Conservation (phyloP, 768 basidiomycete genomes). For the Coprinopsis marcescibilis region DNA sequence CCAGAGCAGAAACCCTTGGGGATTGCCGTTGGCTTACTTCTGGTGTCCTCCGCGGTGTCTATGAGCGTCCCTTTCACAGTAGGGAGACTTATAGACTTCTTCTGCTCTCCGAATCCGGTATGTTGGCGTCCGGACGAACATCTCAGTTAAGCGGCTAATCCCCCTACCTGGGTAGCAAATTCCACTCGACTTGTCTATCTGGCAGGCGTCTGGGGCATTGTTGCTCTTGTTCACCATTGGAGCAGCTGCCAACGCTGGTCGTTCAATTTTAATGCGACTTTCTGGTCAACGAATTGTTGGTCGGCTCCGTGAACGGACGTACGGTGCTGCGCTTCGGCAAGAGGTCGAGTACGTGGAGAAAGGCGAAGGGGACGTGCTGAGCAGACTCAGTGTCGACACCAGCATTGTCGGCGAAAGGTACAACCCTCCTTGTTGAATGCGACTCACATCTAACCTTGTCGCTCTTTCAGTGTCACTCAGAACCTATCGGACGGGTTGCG, state of each 20-base stretch:
- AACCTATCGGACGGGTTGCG: constrained; percentile 78
- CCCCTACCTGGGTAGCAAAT: constrained; percentile 45
- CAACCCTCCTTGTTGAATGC: neutral
- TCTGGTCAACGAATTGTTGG: constrained; percentile 91
- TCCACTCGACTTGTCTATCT: constrained; percentile 73
- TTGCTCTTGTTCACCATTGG: constrained; percentile 80
- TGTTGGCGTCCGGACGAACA: constrained; percentile 19
- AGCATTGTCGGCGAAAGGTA: constrained; percentile 92
- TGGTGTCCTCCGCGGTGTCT: constrained; percentile 86
- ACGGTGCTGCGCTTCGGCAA: constrained; percentile 76
- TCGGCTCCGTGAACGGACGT: constrained; percentile 75
- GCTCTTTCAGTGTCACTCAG: constrained; percentile 57
- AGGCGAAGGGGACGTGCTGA: constrained; percentile 91
- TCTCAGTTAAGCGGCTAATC: neutral
- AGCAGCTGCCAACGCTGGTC: constrained; percentile 78
- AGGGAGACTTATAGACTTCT: constrained; percentile 92
- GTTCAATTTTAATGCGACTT: constrained; percentile 81
- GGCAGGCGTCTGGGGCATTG: constrained; percentile 72
- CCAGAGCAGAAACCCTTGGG: constrained; percentile 76
- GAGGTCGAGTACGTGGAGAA: constrained; percentile 92
- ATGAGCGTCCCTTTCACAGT: constrained; percentile 93
- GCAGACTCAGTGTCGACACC: constrained; percentile 85
- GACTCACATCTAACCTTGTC: constrained; percentile 2
- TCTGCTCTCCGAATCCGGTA: constrained; percentile 69
- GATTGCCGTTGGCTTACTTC: constrained; percentile 70